Evolutionary conservation across 169 alveolate species (phyloP).

Genomic region (Plasmodium billcollinsi): DNA sequence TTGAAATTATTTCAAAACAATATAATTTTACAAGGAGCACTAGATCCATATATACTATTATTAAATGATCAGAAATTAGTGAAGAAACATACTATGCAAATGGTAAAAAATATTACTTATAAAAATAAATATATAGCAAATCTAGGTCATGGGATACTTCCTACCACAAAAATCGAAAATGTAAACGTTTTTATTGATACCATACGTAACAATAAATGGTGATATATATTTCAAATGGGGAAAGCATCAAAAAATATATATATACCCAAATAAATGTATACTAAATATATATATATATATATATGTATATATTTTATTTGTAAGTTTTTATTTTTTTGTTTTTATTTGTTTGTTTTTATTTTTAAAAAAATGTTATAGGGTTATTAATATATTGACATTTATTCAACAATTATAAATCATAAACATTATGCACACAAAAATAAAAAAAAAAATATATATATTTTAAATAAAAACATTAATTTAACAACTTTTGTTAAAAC

Average conservation of each 20-base stretch:
- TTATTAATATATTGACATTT: too few species aligned
- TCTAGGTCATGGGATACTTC: constrained; percentile 76
- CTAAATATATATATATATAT: background rate
- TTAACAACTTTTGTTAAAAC: constrained; percentile 3
- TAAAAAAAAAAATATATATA: too few species aligned
- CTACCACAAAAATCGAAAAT: constrained; percentile 78
- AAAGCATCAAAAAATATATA: background rate
- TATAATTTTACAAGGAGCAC: constrained; percentile 65
- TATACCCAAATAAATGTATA: background rate
- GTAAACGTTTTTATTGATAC: constrained; percentile 45
- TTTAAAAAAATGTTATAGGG: background rate
- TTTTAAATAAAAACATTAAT: background rate
- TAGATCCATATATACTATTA: constrained; percentile 64
- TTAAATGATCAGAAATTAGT: constrained; percentile 12
- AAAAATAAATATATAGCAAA: constrained; percentile 59
- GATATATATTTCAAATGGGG: background rate
- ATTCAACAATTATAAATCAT: too few species aligned
- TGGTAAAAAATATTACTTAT: constrained; percentile 12
- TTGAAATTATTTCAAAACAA: constrained; percentile 32
- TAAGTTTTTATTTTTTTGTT: background rate
- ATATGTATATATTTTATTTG: background rate
- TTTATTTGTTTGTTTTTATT: too few species aligned
- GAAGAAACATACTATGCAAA: constrained; percentile 3
- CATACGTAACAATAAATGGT: background rate
- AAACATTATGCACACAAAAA: too few species aligned